Evolutionary conservation across 2,329 filamentous ascomycete species (phyloP), one percentile per base, ranked within the genome.

Genomic region (Stemphylium vesicarium): DNA sequence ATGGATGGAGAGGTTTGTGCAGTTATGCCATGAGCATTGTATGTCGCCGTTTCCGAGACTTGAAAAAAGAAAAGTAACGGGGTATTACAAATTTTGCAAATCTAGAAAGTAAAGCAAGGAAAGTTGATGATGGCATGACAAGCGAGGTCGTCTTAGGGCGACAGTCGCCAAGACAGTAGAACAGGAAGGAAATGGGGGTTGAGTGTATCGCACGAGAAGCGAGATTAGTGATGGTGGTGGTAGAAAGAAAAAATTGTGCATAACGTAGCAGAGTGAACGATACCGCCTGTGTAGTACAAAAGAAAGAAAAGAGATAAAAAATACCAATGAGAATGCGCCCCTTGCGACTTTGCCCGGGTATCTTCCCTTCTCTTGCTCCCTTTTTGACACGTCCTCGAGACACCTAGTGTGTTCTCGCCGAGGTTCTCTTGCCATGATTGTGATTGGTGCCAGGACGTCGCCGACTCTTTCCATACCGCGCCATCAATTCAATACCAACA

Each of bases 401-500:
- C 51, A 48, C 18, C 37, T 35, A 37, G n/a, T 44, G 33, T 50
- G 15, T 45, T 43, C 39, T 44, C 32, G 29, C 45, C 35, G 26
- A 44, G 24, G 16, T 22, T 31, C 24, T 26, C 42, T 40, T 37
- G 40, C 29, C 18, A 40, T 29, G 20, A 26, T 22, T 24, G 52
- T 50, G 24, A 22, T 37, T 15, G 39, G 26, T 51, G 49, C 45
- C 55, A 43, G 45, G 51, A 50, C 38, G 43, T 44, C 32, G 54
- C 52, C 46, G 46, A 51, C 49, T 47, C 41, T 59, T 57, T 35
- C 18, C 44, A 42, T 44, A 55, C 63, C 58, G 52, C 44, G 37
- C 56, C 51, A 46, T 49, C 43, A 58, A 48, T 59, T 59, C 53
- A n/a, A 54, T 45, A 20, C 20, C 37, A 54, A 50, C 51, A 40